phyloP scores from a whole-genome alignment of 73 alveolate species.

The Vitrella brassicaformis region DNA sequence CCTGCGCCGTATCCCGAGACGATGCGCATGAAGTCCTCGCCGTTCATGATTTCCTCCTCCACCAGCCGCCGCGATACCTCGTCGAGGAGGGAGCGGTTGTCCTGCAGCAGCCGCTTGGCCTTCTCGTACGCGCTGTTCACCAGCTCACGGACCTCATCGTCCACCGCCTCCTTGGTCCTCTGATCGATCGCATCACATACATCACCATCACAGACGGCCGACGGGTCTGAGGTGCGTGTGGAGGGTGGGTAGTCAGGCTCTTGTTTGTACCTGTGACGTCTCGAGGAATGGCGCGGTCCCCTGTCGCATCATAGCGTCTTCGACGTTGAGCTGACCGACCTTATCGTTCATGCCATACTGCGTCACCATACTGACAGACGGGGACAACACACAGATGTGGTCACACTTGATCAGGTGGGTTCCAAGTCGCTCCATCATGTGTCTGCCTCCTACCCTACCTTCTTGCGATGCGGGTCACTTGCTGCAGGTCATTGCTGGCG shows the following conservation, averaged over 20 bases:
- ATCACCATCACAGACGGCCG: too few relatives aligned
- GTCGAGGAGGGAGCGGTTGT: background rate
- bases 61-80: background rate
- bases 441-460: too few relatives aligned
- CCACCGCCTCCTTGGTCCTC: background rate
- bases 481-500: slow-evolving; percentile 4
- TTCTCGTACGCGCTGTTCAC: background rate
- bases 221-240: too few relatives aligned
- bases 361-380: background rate
- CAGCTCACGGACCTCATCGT: background rate
- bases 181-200: too few relatives aligned
- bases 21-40: background rate
- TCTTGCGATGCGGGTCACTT: too few relatives aligned
- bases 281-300: background rate
- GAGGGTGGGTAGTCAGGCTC: too few relatives aligned
- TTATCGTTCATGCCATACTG: background rate
- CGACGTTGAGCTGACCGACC: background rate
- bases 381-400: too few relatives aligned
- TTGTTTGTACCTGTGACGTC: background rate
- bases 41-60: background rate
- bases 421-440: too few relatives aligned
- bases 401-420: too few relatives aligned
- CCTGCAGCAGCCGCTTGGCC: background rate
- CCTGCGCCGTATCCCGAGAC: background rate
- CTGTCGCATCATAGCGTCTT: background rate